Evolutionary conservation across 1,139 yeast genomes (phyloP), one percentile per base, ranked within the genome.

Genomic region (Geotrichum carabidarum): DNA sequence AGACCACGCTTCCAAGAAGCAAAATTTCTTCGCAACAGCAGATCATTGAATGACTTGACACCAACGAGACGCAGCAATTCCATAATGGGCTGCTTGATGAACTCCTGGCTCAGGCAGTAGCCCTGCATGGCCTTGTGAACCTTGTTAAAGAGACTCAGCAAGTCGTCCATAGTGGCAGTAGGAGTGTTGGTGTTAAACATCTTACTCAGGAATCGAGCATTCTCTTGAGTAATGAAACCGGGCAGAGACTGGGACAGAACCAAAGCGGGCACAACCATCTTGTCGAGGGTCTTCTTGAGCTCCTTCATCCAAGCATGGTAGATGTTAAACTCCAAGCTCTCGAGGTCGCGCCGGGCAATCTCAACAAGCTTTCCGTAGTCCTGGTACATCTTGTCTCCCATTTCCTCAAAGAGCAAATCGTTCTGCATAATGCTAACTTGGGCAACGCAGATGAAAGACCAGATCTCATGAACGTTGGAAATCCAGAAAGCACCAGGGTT

Each of bases 301-400:
- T 88, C 93, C 76, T 89, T 90, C 90, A 93, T 85, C 98, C 97
- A 91, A 77, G 93, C 86, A 71, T 91, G 95, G 74, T 91, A 93
- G 61, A 94, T 88, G 73, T 93, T 93, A 74, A 86, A 93, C 47
- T 95, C 90, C 59, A 93, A 80, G 11, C 93, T 86, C 73, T 91
- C 97, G 65, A 93, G 85, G 72, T 93, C 99, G 69, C 88, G 96
- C 73, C 88, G 89, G 45, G 93, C 94, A 62, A 93, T 91, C 2
- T 91, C 89, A 55, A 91, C 95, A 59, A 94, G 78, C 61, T 88
- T 84, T 71, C 90, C 81, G 68, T 93, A 94, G 71, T 91, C 96
- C 60, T 86, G 85, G 70, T 86, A 89, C 74, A 91, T 99, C 61
- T 81, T 86, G 64, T 86, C 91, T 58, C 90, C 88, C 93, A 93